These are phyloP conservation scores for Globisporangium iwayamae DNA, from an alignment of 352 stramenopile genomes.

Conservation along the genomic window DNA sequence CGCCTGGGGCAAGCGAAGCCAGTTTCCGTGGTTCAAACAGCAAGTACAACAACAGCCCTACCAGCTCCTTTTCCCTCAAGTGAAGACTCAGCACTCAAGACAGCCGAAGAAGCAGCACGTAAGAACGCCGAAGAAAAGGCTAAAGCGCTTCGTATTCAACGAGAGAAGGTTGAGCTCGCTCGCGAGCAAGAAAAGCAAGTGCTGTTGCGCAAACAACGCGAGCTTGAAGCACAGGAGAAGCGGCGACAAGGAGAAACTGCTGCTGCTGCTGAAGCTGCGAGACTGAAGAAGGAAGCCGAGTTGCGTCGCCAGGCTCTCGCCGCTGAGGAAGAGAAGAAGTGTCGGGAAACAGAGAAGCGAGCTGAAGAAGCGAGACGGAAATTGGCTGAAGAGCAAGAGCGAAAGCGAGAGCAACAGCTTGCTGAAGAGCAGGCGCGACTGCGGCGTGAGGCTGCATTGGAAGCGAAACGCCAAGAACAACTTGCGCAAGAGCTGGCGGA, in stretches of 20 bases:
- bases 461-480: conserved; percentile 44
- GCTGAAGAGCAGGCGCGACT: conserved; percentile 36
- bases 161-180: conserved; percentile 12
- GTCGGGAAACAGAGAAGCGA: conserved; percentile 23
- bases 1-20: conserved; percentile 32
- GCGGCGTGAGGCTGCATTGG: conserved; percentile 36
- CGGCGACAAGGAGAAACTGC: conserved; percentile 29
- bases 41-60: not conserved
- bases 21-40: conserved; percentile 13
- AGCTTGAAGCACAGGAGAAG: conserved; percentile 19
- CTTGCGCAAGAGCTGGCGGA: conserved; percentile 46
- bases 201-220: conserved; percentile 5
- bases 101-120: conserved; percentile 19
- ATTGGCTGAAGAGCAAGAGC: conserved; percentile 39
- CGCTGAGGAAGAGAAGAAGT: conserved; percentile 40
- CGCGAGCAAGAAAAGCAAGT: conserved; percentile 16
- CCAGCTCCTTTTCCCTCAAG: conserved; percentile 3
- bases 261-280: conserved; percentile 7
- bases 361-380: conserved; percentile 34
- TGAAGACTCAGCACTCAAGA: conserved; percentile 12
- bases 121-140: conserved; percentile 35
- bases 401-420: conserved; percentile 36
- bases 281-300: conserved; percentile 20
- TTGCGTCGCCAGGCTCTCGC: conserved; percentile 23
- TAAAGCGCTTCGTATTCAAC: conserved; percentile 11